These are phyloP conservation scores for Penicillium capsulatum DNA, from an alignment of 2,329 filamentous ascomycete genomes.

Conservation along the genomic window DNA sequence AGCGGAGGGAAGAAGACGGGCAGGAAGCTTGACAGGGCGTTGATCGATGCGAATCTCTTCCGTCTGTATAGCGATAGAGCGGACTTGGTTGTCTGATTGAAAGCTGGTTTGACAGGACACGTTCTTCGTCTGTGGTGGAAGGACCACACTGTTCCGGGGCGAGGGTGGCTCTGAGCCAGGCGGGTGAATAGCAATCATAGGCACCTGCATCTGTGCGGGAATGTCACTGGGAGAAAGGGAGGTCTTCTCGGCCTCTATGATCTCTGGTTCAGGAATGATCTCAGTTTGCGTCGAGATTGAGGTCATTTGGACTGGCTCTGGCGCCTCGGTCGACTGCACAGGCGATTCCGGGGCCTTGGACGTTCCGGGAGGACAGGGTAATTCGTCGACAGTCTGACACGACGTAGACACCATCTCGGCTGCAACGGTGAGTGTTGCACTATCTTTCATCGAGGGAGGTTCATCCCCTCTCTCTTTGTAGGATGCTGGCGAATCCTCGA, in stretches of 20 bases:
- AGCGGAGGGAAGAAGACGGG: constrained; percentile 73
- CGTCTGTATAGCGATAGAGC: constrained; percentile 69
- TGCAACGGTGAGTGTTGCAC: constrained; percentile 29
- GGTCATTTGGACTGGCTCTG: constrained; percentile 20
- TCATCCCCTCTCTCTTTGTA: background rate
- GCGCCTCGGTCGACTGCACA: background rate
- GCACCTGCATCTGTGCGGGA: constrained; percentile 53
- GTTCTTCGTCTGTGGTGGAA: constrained; percentile 77
- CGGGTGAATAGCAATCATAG: constrained; percentile 86
- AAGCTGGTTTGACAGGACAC: constrained; percentile 73
- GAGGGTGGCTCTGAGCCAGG: constrained; percentile 79
- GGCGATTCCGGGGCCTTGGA: constrained; percentile 16
- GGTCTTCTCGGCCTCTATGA: constrained; percentile 12
- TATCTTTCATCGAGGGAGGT: constrained; percentile 22
- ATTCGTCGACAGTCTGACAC: constrained; percentile 42
- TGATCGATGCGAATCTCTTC: constrained; percentile 84
- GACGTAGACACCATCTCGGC: constrained; percentile 41
- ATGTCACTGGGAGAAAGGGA: constrained; percentile 13
- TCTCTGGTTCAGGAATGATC: constrained; percentile 10
- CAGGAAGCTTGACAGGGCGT: constrained; percentile 68
- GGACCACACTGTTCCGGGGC: constrained; percentile 66
- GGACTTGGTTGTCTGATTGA: constrained; percentile 44
- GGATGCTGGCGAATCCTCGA: background rate
- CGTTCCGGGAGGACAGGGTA: constrained; percentile 35
- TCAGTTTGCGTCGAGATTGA: constrained; percentile 37